Evolutionary conservation across 2,329 filamentous ascomycete species (phyloP), one percentile per base, ranked within the genome.

Genomic region (Tricladium varicosporioides): DNA sequence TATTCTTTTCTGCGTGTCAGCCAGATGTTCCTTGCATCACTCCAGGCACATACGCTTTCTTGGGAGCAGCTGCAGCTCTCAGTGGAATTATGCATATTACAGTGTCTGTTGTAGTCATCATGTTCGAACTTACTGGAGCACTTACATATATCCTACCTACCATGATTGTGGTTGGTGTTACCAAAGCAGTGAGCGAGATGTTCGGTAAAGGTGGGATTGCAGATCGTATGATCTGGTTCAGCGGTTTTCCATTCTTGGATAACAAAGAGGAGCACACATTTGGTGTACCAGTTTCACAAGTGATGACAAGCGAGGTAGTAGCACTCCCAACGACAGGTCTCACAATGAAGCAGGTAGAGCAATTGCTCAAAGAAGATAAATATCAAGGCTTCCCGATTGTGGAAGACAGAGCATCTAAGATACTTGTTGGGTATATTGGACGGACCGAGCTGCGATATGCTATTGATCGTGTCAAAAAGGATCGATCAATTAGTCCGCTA

Each of bases 81-180:
- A 93, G 89, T 71, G 94, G 94, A 9, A 97, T 97, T 69, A 99
- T 97, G 93, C 94, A 97, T 73, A 89, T 99, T 61, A 97, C 93
- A 0, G 86, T 99, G 14, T 95, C 92, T 0, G 92, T 99, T 9
- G 93, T 97, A 1, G 94, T 99, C 68, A 99, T 99, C 73, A 97
- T 99, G 94, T 97, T 97, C 69, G 94, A 99, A 74, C 81, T 99
- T 49, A 99, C 94, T 0, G 94, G 94, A n/a, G 94, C 94, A 5
- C 77, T 97, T 59, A 96, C 92, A 1, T 99, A 99, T 70, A 97
- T 99, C 63, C 77, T 99, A 27, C 94, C 94, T 0, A 97, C 93
- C 13, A 99, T 99, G 94, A 97, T 99, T 65, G 94, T 97, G 0
- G 94, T 97, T 2, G 94, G 94, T 49, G 89, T 97, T 32, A 97